Percentiles rank a stretch among this genome's conserved stretches.
Evolutionary conservation across 768 basidiomycete genomes (phyloP).

Genomic region (Lactifluus echinatus): DNA sequence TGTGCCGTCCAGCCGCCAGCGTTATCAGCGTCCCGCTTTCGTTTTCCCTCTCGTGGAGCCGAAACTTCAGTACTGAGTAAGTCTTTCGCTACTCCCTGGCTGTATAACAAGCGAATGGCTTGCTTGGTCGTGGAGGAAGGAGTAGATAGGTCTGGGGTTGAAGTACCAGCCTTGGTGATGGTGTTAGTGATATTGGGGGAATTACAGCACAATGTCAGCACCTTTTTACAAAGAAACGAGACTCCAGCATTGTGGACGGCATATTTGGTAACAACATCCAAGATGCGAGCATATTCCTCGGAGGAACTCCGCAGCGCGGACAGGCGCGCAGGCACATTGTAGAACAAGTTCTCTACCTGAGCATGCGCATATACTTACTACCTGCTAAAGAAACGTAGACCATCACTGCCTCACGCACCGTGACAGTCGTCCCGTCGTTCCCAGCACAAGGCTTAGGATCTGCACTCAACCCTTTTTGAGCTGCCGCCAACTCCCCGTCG

Average conservation of each 20-base stretch:
- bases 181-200: neutral
- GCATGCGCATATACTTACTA: neutral
- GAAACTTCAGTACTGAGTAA: slow-evolving; percentile 38
- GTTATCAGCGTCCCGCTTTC: slow-evolving; percentile 21
- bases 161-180: slow-evolving; percentile 50
- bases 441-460: slow-evolving; percentile 90
- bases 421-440: slow-evolving; percentile 88
- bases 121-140: slow-evolving; percentile 59
- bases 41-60: slow-evolving; percentile 22
- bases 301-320: slow-evolving; percentile 75
- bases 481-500: slow-evolving; percentile 63
- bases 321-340: slow-evolving; percentile 82
- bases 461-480: slow-evolving; percentile 58
- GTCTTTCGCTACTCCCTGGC: slow-evolving; percentile 71
- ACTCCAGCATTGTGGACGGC: slow-evolving; percentile 88
- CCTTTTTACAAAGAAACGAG: slow-evolving; percentile 90
- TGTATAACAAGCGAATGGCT: slow-evolving; percentile 76
- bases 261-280: slow-evolving; percentile 89
- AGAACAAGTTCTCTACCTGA: slow-evolving; percentile 93
- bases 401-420: slow-evolving; percentile 36
- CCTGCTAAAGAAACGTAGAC: neutral
- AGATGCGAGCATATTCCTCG: slow-evolving; percentile 86
- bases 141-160: slow-evolving; percentile 74
- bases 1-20: slow-evolving; percentile 56
- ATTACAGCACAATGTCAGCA: slow-evolving; percentile 23